A percentile compares a stretch with the other conserved stretches of the same genome.
phyloP scores from a whole-genome alignment of 2,329 filamentous ascomycete species.

The Rachicladosporium sp. region DNA sequence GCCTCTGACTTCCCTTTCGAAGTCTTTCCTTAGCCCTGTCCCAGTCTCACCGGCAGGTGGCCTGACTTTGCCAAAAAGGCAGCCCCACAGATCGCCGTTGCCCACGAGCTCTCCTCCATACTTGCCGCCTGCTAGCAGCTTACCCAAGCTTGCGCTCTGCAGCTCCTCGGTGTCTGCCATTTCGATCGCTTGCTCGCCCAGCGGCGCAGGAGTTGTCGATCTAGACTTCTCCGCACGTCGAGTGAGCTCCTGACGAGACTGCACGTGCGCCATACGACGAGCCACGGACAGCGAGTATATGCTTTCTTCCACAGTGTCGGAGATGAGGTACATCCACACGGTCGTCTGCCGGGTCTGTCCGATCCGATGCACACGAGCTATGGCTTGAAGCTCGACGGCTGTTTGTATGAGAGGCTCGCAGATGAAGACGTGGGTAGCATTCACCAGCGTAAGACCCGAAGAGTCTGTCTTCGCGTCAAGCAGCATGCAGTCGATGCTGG shows the following conservation, averaged over 20 bases:
- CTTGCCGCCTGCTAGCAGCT: slow-evolving; percentile 57
- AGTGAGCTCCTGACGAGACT: slow-evolving; percentile 20
- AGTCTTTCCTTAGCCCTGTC: slow-evolving; percentile 54
- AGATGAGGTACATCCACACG: slow-evolving; percentile 90
- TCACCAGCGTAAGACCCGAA: slow-evolving; percentile 80
- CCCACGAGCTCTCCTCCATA: slow-evolving; percentile 69
- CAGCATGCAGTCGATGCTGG: slow-evolving; percentile 66
- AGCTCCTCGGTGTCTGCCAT: slow-evolving; percentile 75
- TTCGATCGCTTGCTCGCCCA: slow-evolving; percentile 52
- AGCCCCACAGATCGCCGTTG: slow-evolving; percentile 73
- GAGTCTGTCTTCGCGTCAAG: slow-evolving; percentile 82
- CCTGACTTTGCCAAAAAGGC: slow-evolving; percentile 65
- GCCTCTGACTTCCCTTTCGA: no score
- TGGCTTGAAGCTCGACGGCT: slow-evolving; percentile 85
- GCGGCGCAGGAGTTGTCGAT: slow-evolving; percentile 1
- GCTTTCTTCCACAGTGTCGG: slow-evolving; percentile 79
- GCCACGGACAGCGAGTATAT: slow-evolving; percentile 79
- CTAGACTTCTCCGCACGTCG: slow-evolving; percentile 3
- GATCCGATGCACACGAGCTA: slow-evolving; percentile 88
- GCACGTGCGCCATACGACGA: slow-evolving; percentile 66
- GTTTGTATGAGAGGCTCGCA: slow-evolving; percentile 92
- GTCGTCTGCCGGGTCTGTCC: slow-evolving; percentile 80
- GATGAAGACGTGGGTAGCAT: slow-evolving; percentile 86
- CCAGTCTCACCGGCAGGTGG: no score
- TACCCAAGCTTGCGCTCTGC: slow-evolving; percentile 57